Evolutionary conservation across 2,329 filamentous ascomycete species (phyloP).

Genomic region (Thelonectria olida): DNA sequence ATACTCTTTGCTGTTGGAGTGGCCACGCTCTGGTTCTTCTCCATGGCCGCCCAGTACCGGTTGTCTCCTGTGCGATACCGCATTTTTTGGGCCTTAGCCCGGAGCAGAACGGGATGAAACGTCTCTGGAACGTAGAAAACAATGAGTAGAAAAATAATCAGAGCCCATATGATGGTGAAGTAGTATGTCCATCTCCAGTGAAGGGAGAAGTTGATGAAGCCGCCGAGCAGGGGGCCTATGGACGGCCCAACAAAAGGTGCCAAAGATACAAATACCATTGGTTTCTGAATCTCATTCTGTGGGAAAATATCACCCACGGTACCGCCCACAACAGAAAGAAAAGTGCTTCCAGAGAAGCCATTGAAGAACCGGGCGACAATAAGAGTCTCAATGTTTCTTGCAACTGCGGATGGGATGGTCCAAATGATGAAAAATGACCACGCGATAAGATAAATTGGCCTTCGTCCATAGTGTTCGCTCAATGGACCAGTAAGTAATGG

Average conservation of each 20-base stretch:
- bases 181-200: constrained; percentile 36
- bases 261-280: constrained; percentile 32
- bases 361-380: constrained; percentile 78
- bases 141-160: constrained; percentile 14
- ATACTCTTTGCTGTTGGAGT: background rate
- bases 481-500: constrained; percentile 67
- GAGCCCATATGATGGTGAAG: constrained; percentile 31
- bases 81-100: constrained; percentile 23
- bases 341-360: constrained; percentile 49
- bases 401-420: constrained; percentile 80
- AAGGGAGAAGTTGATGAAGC: constrained; percentile 29
- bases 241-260: constrained; percentile 31
- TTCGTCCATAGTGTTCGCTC: constrained; percentile 76
- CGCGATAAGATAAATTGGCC: constrained; percentile 78
- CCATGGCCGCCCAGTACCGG: constrained; percentile 14
- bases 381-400: constrained; percentile 78
- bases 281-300: constrained; percentile 26
- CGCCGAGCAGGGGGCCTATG: constrained; percentile 28
- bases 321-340: constrained; percentile 31
- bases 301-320: constrained; percentile 31
- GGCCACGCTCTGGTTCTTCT: background rate
- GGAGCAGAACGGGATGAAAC: constrained; percentile 29
- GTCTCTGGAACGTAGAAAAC: constrained; percentile 31
- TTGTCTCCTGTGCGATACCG: constrained; percentile 23
- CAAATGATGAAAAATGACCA: constrained; percentile 79